phyloP scores from a whole-genome alignment of 1,284 basidiomycete genomes.

The Laetiporus sulphureus region DNA sequence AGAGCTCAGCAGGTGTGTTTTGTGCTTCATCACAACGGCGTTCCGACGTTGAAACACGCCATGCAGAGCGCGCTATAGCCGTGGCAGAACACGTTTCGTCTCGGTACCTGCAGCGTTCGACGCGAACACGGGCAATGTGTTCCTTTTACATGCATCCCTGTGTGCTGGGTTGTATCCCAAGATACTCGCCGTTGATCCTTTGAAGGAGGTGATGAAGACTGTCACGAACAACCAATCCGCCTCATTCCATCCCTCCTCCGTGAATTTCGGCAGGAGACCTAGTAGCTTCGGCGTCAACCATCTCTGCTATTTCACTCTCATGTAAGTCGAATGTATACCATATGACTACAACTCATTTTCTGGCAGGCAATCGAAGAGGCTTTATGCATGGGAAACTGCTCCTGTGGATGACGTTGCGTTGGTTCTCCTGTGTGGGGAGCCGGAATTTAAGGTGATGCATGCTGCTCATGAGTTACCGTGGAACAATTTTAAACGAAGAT shows the following conservation, averaged over 20 bases:
- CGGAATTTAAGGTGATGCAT: slow-evolving; percentile 74
- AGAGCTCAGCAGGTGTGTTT: slow-evolving; percentile 63
- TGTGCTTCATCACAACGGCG: background rate
- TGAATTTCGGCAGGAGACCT: slow-evolving; percentile 73
- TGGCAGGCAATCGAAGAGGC: slow-evolving; percentile 80
- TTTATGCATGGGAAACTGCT: slow-evolving; percentile 97
- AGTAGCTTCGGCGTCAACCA: slow-evolving; percentile 71
- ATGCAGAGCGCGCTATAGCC: slow-evolving; percentile 68
- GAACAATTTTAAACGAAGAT: too few relatives aligned
- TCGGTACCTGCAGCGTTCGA: slow-evolving; percentile 69
- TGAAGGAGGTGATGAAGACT: slow-evolving; percentile 61
- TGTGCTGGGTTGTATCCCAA: slow-evolving; percentile 92
- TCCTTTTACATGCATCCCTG: slow-evolving; percentile 78
- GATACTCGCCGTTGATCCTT: slow-evolving; percentile 66
- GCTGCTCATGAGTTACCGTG: background rate
- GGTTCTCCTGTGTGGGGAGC: slow-evolving; percentile 85
- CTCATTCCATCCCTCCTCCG: slow-evolving; percentile 88
- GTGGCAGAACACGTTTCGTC: slow-evolving; percentile 74
- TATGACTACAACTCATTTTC: slow-evolving; percentile 7
- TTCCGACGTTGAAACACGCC: too few relatives aligned
- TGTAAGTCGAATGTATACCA: slow-evolving; percentile 41
- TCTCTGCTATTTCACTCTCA: slow-evolving; percentile 85
- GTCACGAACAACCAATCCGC: slow-evolving; percentile 83
- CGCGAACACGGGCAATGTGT: slow-evolving; percentile 55
- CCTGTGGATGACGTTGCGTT: slow-evolving; percentile 85